phyloP scores from a whole-genome alignment of 108 stramenopile species.

The Skeletonema costatum region DNA sequence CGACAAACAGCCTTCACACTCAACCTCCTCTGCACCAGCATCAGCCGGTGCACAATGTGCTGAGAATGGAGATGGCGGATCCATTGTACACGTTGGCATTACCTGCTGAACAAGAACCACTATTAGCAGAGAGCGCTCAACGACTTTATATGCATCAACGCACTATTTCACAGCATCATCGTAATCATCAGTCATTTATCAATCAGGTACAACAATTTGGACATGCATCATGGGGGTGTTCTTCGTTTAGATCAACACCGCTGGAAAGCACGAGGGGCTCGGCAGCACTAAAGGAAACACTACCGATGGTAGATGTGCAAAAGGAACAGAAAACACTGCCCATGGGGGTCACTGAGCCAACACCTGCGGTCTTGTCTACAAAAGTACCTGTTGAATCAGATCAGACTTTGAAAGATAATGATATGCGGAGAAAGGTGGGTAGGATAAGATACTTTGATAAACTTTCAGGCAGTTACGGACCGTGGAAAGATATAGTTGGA shows the following conservation, averaged over 20 bases:
- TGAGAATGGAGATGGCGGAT: background rate
- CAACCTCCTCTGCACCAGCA: background rate
- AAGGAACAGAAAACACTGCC: no score
- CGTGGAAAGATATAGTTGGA: background rate
- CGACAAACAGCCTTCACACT: background rate
- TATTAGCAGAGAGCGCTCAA: background rate
- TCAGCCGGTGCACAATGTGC: background rate
- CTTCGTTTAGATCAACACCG: no score
- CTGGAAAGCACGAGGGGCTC: no score
- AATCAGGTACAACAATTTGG: no score
- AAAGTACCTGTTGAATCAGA: background rate
- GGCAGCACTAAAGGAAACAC: no score
- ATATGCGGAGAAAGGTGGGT: background rate
- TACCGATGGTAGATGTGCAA: no score
- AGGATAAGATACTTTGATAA: background rate
- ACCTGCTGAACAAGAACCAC: background rate
- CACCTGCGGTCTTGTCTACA: background rate
- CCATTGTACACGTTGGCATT: background rate
- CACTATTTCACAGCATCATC: background rate
- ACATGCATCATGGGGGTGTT: no score
- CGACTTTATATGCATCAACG: background rate
- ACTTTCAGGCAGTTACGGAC: background rate
- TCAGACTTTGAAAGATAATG: background rate
- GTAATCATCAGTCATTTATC: no score
- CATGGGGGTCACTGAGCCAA: no score